Conservation (phyloP, 1,139 yeast genomes). For the Lodderomyces parapsilosis region DNA sequence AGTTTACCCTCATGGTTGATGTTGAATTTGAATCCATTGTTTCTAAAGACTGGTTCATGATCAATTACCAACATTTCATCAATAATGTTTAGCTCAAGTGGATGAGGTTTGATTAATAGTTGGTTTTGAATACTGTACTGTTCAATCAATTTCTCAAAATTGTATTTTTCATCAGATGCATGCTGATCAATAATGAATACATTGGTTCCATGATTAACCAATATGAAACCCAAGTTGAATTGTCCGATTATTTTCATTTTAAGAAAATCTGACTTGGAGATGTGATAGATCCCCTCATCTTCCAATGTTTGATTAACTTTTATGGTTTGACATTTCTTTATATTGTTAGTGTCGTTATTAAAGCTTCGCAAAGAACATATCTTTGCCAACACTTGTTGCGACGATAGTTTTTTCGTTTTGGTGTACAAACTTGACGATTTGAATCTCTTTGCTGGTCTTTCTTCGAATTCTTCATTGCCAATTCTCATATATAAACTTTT, state of each 20-base stretch:
- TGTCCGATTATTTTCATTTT: constrained; percentile 85
- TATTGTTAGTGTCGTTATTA: background rate
- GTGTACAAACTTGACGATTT: constrained; percentile 6
- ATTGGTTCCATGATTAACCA: constrained; percentile 56
- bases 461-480: constrained; percentile 18
- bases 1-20: constrained; percentile 47
- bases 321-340: constrained; percentile 2
- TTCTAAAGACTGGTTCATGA: constrained; percentile 52
- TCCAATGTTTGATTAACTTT: constrained; percentile 23
- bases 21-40: constrained; percentile 68
- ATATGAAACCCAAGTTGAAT: constrained; percentile 85
- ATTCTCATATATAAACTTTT: constrained; percentile 15
- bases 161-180: constrained; percentile 93
- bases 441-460: constrained; percentile 13
- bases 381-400: constrained; percentile 6
- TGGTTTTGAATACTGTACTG: constrained; percentile 56
- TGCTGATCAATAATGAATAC: constrained; percentile 93
- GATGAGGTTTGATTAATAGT: constrained; percentile 65
- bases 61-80: constrained; percentile 75
- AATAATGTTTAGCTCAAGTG: constrained; percentile 65
- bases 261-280: constrained; percentile 62
- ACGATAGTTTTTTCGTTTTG: constrained; percentile 5
- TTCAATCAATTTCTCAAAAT: constrained; percentile 72
- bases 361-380: background rate
- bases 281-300: constrained; percentile 48